Percentiles rank a stretch among this genome's conserved stretches.
Conservation (phyloP, 768 basidiomycete species). For the Russula griseocarnosa region DNA sequence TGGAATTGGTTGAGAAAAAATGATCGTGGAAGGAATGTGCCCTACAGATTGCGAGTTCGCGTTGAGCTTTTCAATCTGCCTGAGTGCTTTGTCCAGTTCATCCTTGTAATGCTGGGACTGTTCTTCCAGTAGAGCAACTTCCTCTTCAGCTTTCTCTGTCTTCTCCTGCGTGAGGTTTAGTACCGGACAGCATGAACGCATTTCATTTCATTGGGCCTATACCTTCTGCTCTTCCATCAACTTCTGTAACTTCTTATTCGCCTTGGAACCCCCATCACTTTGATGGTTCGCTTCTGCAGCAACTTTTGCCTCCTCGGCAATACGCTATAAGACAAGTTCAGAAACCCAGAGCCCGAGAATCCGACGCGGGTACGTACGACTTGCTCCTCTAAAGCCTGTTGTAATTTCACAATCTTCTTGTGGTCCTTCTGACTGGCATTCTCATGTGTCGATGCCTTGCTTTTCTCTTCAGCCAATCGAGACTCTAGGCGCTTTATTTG, state of each 20-base stretch:
- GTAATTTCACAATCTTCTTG: constrained; percentile 21
- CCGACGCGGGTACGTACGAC: background rate
- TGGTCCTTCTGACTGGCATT: constrained; percentile 29
- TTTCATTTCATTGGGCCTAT: constrained; percentile 7
- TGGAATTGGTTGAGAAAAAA: background rate
- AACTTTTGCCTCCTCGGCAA: constrained; percentile 12
- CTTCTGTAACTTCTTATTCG: constrained; percentile 33
- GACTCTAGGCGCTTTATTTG: constrained; percentile 47
- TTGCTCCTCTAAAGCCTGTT: constrained; percentile 21
- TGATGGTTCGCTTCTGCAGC: constrained; percentile 4
- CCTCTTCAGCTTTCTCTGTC: constrained; percentile 29
- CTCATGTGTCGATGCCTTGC: constrained; percentile 25
- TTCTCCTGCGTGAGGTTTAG: constrained; percentile 28
- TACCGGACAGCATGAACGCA: background rate
- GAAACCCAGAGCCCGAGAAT: background rate
- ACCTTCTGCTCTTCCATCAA: constrained; percentile 33
- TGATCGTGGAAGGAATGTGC: background rate
- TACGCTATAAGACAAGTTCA: constrained; percentile 1
- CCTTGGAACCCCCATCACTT: constrained; percentile 36
- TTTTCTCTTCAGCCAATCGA: constrained; percentile 34
- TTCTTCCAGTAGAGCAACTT: constrained; percentile 18
- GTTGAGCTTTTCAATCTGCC: constrained; percentile 19
- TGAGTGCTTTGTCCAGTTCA: constrained; percentile 30
- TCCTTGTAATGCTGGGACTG: constrained; percentile 22
- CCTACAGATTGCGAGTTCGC: constrained; percentile 11